Evolutionary conservation across 805 yeast genomes (phyloP).

Genomic region (Candida glaebosa): DNA sequence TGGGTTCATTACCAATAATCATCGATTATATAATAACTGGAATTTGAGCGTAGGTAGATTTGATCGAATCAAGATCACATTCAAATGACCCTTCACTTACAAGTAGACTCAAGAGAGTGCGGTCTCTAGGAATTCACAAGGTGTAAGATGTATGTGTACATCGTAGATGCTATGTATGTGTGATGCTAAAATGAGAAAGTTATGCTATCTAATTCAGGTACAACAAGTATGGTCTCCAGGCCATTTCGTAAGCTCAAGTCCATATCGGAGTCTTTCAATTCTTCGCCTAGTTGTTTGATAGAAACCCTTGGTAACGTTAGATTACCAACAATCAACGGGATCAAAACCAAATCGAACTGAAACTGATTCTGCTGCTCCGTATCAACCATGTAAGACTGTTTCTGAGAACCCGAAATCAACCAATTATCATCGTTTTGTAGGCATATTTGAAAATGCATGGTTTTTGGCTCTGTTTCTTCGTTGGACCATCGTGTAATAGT

Average conservation of each 20-base stretch:
- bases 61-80: too few species aligned
- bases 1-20: too few species aligned
- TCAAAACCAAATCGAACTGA: conserved; percentile 43
- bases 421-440: conserved; percentile 64
- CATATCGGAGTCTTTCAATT: conserved; percentile 50
- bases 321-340: conserved; percentile 78
- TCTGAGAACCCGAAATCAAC: conserved; percentile 73
- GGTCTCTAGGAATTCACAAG: too few species aligned
- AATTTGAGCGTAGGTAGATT: too few species aligned
- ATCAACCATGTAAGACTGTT: conserved; percentile 45
- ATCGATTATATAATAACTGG: too few species aligned
- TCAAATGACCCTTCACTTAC: too few species aligned
- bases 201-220: conserved; percentile 63
- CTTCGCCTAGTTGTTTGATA: conserved; percentile 31
- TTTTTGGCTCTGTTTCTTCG: conserved; percentile 6
- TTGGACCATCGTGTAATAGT: conserved; percentile 45
- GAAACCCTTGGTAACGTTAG: conserved; percentile 62
- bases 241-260: conserved; percentile 68
- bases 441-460: conserved; percentile 41
- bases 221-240: conserved; percentile 64
- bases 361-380: conserved; percentile 11
- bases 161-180: too few species aligned
- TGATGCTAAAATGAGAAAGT: conserved; percentile 50
- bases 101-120: too few species aligned
- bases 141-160: too few species aligned